These are phyloP conservation scores for Pyrenochaeta sp. DNA, from an alignment of 2,329 filamentous ascomycete species.

Conservation along the genomic window DNA sequence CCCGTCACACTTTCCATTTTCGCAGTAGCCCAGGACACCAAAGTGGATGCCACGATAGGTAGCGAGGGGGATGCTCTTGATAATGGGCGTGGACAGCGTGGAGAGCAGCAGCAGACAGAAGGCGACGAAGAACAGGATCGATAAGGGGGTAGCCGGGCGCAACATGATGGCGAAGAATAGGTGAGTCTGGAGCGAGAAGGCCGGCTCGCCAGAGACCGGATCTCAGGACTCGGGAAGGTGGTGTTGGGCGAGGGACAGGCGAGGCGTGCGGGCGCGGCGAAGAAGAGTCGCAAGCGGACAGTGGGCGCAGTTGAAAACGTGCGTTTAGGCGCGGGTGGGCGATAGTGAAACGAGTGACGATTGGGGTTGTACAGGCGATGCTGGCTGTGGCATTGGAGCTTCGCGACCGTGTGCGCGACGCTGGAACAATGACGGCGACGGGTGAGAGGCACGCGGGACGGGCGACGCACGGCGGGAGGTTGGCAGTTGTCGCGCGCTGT, in stretches of 20 bases:
- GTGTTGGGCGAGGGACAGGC: slow-evolving; percentile 16
- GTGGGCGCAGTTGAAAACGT: slow-evolving; percentile 30
- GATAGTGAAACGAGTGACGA: slow-evolving; percentile 42
- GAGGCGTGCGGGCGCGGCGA: slow-evolving; percentile 15
- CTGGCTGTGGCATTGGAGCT: slow-evolving; percentile 40
- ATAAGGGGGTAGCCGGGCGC: slow-evolving; percentile 90
- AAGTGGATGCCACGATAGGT: slow-evolving; percentile 79
- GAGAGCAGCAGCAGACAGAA: slow-evolving; percentile 87
- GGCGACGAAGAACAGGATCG: slow-evolving; percentile 82
- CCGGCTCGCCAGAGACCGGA: slow-evolving; percentile 43
- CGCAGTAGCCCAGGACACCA: slow-evolving; percentile 92
- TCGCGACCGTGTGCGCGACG: slow-evolving; percentile 15
- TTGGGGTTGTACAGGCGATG: slow-evolving; percentile 31
- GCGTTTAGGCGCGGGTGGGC: slow-evolving; percentile 31
- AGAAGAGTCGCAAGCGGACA: slow-evolving; percentile 8
- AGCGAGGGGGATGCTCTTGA: slow-evolving; percentile 84
- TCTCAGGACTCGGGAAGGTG: slow-evolving; percentile 33
- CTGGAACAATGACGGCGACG: background rate
- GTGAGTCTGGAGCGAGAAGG: slow-evolving; percentile 28
- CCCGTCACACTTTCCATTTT: slow-evolving; percentile 68
- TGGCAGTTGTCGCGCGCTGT: slow-evolving; percentile 15
- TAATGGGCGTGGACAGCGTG: slow-evolving; percentile 89
- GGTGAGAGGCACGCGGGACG: slow-evolving; percentile 4
- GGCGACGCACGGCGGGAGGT: slow-evolving; percentile 17
- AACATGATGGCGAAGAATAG: slow-evolving; percentile 69